Base-by-base conservation (phyloP, 2,329 filamentous ascomycete genomes). In the Macrophomina phaseolina region DNA sequence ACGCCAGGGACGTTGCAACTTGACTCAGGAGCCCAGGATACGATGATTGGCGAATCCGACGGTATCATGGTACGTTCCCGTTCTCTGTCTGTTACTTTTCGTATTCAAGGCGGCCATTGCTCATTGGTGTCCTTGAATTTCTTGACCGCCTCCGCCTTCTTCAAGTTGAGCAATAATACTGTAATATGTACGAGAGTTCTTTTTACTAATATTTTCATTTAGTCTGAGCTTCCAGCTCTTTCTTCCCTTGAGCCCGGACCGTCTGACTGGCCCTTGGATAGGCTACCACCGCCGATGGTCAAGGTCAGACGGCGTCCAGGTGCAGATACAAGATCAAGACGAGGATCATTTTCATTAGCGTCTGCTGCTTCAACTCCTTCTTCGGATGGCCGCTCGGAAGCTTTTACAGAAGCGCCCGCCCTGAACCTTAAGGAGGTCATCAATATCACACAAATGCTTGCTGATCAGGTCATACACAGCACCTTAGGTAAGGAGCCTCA, bases 191-290 rank as follows among this genome's bases (percentile, higher is more conserved):
- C 4, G 3, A 42, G 38, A n/a, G 38, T 34, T 23, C 23, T 23
- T 30, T 42, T 32, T 11, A 12, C 38, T 60, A 32, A 60, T 14
- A 1, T 5, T n/a, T 38, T 30, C 45, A 3, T 18, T 3, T 18
- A 64, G 61, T 40, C 32, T 12, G 64, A 66, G 8, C 34, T 61
- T 6, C 64, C 64, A 28, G n/a, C 55, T 9, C 49, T 67, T n/a
- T 55, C 58, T 16, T 48, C 58, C 1, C 70, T 81, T 69, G 78
- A 79, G 32, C 73, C 77, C 14, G 75, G 68, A 58, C 67, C 73
- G 14, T 76, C 71, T 68, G 78, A 80, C 58, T 80, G 78, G 78
- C 72, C 77, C 3, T 67, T 80, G 53, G 67, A 72, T n/a, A 66
- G 71, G n/a, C 64, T 76, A 16, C 72, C 76, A 16, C 66, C 72